These are phyloP conservation scores for Venturia effusa DNA, from an alignment of 2,329 filamentous ascomycete genomes.

Conservation along the genomic window DNA sequence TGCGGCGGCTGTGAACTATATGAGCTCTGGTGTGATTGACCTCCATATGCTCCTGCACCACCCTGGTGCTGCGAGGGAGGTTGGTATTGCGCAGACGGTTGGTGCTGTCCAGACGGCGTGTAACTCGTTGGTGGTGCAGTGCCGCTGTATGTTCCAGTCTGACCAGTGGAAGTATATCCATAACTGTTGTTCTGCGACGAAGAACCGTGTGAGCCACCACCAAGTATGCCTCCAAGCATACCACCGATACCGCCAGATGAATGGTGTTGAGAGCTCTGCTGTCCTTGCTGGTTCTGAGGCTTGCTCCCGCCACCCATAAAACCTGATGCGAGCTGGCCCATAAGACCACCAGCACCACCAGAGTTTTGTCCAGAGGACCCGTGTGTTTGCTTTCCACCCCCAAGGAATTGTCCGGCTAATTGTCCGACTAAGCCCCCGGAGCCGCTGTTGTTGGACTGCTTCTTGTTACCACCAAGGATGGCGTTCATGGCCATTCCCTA, in stretches of 20 bases:
- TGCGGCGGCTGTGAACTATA: conserved; percentile 4
- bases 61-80: neutral
- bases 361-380: conserved; percentile 12
- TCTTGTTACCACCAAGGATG: conserved; percentile 20
- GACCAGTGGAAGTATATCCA: conserved; percentile 24
- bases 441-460: conserved; percentile 6
- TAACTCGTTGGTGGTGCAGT: conserved; percentile 25
- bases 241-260: conserved; percentile 11
- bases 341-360: conserved; percentile 15
- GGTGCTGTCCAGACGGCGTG: conserved; percentile 16
- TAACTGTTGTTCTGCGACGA: conserved; percentile 18
- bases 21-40: conserved; percentile 9
- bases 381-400: conserved; percentile 17
- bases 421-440: conserved; percentile 12
- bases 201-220: conserved; percentile 11
- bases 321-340: conserved; percentile 16
- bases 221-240: conserved; percentile 9
- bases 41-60: conserved; percentile 1
- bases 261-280: conserved; percentile 1
- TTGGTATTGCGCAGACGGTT: neutral
- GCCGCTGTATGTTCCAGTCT: conserved; percentile 24
- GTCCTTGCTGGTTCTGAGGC: conserved; percentile 14
- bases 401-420: conserved; percentile 21
- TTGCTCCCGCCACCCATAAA: conserved; percentile 16
- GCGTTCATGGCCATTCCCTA: conserved; percentile 19